Evolutionary conservation across 2,329 filamentous ascomycete genomes (phyloP), one percentile per base, ranked within the genome.

Genomic region (Nemania bipapillata): DNA sequence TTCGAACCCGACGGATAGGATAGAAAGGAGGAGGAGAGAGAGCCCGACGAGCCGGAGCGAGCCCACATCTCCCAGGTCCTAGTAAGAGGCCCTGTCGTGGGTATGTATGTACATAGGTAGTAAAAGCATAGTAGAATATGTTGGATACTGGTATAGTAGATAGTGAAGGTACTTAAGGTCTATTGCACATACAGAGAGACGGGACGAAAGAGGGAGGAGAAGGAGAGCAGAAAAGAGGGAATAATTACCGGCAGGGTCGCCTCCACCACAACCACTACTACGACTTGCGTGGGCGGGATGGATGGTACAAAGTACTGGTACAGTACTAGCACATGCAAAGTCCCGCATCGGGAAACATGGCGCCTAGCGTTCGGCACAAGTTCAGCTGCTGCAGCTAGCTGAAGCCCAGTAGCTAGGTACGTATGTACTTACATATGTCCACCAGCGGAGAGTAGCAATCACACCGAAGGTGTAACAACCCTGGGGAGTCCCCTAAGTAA

Each of bases 301-400:
- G 11, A 45, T 17, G 5, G 40, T 45, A n/a, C 40, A 3, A 45
- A n/a, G 40, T 40, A 40, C 9, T 11, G 15, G 37, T 40, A 40
- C 15, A 49, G 30, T 52, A 17, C 8, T 15, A 54, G 37, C 30
- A 37, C 28, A 22, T 30, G 35, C 53, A 28, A 54, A 63, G 63
- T 55, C 47, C 63, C 66, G 58, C 58, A 63, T 55, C 40, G 58
- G 61, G 62, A 55, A 65, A 64, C 56, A 47, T 65, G 52, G 56
- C 57, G 53, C 42, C 61, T 65, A 52, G 53, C 58, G 52, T 62
- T 62, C 66, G 62, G 66, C 56, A 65, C 26, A 61, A 57, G 58
- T 53, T 45, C 35, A 62, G 57, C 42, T 32, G 53, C n/a, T 35
- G 53, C 54, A 63, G 55, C 57, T 58, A 52, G 66, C 66, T 66